Evolutionary conservation across 2,329 filamentous ascomycete genomes (phyloP), one percentile per base, ranked within the genome.

Genomic region (Gnomoniopsis sp.): DNA sequence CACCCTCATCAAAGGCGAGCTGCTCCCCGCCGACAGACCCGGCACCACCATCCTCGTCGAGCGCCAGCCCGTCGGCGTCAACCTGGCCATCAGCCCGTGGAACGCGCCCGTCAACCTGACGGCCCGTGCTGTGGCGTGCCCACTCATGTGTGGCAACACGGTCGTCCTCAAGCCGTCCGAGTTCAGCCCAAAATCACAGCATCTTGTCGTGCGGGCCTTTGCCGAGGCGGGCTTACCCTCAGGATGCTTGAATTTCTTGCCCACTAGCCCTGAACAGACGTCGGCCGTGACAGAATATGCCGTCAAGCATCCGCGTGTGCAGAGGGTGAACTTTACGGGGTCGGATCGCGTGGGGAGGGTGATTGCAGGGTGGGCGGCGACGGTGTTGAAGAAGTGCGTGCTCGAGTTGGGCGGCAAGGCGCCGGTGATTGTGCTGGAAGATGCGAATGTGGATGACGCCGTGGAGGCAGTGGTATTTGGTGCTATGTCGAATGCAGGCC

Each of bases 371-470:
- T 77, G 80, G 30, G 85, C 86, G 0, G 87, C 86, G 17, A 83
- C 86, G 66, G 74, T 84, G 67, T 75, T 89, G 51, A 91, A 90
- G 74, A 87, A 86, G 0, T 79, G 85, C 22, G 75, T 90, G 3
- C 77, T 90, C 68, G 88, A 91, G 70, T 77, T 90, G 1, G 88
- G 88, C 3, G 88, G 88, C 47, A 91, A 90, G 68, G 85, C 86
- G 0, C 82, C 82, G 2, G 81, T 85, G 1, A 80, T 90, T 55
- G 81, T 90, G 1, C 79, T 87, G 63, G 83, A 87, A 41, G 88
- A 90, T 68, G 88, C 88, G 14, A 77, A 90, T 65, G 64, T 90
- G 47, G 77, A 86, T 21, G 78, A 80, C 43, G 87, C 88, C 1
- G 88, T 85, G 0, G 72, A 77, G 56, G 79, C 81, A 60, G 84